Evolutionary conservation across 73 alveolate species (phyloP).

Genomic region (Symbiodinium pilosum): DNA sequence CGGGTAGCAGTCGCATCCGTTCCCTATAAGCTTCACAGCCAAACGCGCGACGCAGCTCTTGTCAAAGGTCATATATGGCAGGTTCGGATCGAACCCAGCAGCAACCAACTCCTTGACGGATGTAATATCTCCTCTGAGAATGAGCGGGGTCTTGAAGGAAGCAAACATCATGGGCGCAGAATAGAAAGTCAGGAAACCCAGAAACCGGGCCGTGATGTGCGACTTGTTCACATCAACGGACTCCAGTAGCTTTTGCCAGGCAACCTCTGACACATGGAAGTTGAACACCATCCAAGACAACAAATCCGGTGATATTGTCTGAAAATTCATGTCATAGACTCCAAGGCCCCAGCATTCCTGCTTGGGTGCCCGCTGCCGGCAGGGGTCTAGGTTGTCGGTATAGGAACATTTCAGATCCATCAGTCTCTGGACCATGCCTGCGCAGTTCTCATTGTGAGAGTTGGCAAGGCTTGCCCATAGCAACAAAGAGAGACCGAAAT

Average conservation of each 20-base stretch:
- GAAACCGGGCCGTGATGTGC: not conserved
- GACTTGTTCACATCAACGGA: not conserved
- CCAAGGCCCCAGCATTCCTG: not conserved
- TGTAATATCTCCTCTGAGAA: not conserved
- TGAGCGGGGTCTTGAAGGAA: not conserved
- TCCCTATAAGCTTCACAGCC: too few species aligned
- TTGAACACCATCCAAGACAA: not conserved
- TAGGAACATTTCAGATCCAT: not conserved
- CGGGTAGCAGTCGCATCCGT: not conserved
- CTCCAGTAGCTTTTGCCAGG: not conserved
- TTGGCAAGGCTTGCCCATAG: not conserved
- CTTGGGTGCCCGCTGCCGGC: not conserved
- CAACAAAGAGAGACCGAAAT: not conserved
- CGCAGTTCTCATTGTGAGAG: not conserved
- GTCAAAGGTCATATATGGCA: not conserved
- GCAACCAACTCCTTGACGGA: not conserved
- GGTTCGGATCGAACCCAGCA: not conserved
- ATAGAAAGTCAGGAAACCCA: not conserved
- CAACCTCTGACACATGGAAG: not conserved
- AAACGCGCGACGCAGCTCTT: not conserved
- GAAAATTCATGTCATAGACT: not conserved
- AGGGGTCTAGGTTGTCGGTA: not conserved
- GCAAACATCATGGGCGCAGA: not conserved
- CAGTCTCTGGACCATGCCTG: not conserved
- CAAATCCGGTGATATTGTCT: not conserved